Base-by-base conservation (phyloP, 495 filamentous ascomycete genomes). In the Lepidopterella palustris region DNA sequence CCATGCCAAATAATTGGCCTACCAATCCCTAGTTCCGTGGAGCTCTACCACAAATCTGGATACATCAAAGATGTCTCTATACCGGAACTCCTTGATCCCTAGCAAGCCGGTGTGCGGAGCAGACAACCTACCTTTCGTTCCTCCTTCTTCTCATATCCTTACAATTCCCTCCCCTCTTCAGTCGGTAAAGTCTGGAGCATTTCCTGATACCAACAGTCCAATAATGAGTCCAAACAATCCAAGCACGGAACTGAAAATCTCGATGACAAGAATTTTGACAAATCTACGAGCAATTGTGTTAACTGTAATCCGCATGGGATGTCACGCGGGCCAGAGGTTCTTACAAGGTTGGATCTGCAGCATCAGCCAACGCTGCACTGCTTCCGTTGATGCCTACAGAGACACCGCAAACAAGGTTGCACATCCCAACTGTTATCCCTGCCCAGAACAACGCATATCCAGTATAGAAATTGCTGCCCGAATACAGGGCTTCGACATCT, bases 231-330 rank as follows among this genome's bases (percentile, higher is more conserved):
- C 95, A 70, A 99, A 99, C n/a, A 99, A 81, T 56, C 95, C 95
- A 15, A 99, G 79, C 20, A 99, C 90, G 5, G 93, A 97, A 70
- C 93, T 97, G 79, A 99, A 99, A 72, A 99, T 99, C 76, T 99
- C 95, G 67, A 99, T 91, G 63, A 99, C 92, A 40, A 99, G 85
- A 67, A 97, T 95, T 78, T 95, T 96, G 74, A 99, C 92, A 76
- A 99, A 99, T 51, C 91, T 96, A 39, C 0, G 48, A 0, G 2
- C 32, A n/a, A 25, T 13, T 1, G n/a, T 27, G 13, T 53, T 8
- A 27, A 9, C 21, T 1, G 6, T 48, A 39, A 26, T 59, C 27
- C 59, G 55, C 1, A 28, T 27, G 11, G 8, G 13, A 45, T 0
- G 27, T 24, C 4, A 27, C 5, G 0, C 3, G 21, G 26, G 26